Base-by-base conservation (phyloP, 1,284 basidiomycete species). In the Phaffia rhodozyma region DNA sequence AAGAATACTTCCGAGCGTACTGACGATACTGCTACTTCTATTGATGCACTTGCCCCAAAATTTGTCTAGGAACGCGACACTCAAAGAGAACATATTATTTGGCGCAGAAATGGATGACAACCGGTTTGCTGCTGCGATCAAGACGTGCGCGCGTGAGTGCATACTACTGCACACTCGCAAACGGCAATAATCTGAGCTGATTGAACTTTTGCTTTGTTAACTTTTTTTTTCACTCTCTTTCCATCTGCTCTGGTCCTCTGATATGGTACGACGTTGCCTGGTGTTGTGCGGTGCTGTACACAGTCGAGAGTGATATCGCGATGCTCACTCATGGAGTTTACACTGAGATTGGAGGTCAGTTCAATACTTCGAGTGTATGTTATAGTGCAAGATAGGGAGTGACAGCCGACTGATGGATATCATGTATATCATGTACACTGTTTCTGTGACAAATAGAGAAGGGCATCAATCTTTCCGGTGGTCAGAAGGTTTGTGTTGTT, bases 281-380 rank as follows among this genome's bases (percentile, higher is more conserved):
- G 16, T 16, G 16, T 43, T 16, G 13, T 43, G 5, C 16, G 38
- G 13, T 16, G 16, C 13, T 43, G 38, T 11, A 16, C 38, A 43
- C 13, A 43, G 52, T 43, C 6, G 38, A 43, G 13, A 43, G 38
- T 43, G 38, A 43, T 43, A 43, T 43, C 38, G 38, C 38, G 13
- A 43, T 43, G 38, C 69, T 70, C 53, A 43, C 58, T 4, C 69
- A 70, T 59, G 72, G 71, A 9, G 59, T 71, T 43, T 47, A 64
- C 53, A 87, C 86, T 0, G 85, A 89, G 73, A 86, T 90, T 56
- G 87, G 87, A 49, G 38, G 38, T 16, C 5, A 43, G 86, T 87
- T 38, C 32, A 62, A 69, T 62, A 2, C 13, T 27, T 47, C 9
- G 13, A 1, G 25, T 3, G 29, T 5, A 5, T 18, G 20, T 60